Evolutionary conservation across 164 flowering plant genomes (phyloP), one percentile per base, ranked within the genome.

Genomic region (Liriodendron chinense): DNA sequence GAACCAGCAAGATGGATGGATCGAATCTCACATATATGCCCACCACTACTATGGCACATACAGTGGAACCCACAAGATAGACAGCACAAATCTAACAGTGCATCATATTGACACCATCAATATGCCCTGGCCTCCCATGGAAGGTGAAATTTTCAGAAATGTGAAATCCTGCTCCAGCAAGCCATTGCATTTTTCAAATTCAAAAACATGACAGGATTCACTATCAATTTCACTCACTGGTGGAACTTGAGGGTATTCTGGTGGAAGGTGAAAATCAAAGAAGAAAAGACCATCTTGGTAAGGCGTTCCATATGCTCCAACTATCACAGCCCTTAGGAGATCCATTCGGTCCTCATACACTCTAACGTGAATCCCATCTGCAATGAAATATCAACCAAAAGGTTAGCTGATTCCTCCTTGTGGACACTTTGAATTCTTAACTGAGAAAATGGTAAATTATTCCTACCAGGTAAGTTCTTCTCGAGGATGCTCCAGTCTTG

Each of bases 231-330:
- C 21, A 69, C 93, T 84, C 83, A 94, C 99, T 28, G 97, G 98
- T 72, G 99, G 98, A 77, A 89, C 94, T 83, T 86, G 87, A 24
- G 99, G 99, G 80, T 94, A 96, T 64, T 93, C 98, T 34, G 94
- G 91, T 20, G 99, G 98, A 81, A 96, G 98, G 75, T 92, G 92
- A 82, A 96, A 93, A 82, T 96, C 99, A 80, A 96, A 96, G 86
- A 96, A 89, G 84, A 94, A 96, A 69, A 96, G 91, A n/a, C 99
- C 99, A 86, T 96, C 99, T 83, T 96, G 99, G 78, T 96, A 96
- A 63, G 99, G 99, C 59, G 99, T 93, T 70, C 98, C 99, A 83
- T 92, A 93, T 74, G 98, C 94, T 80, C 99, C 99, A 78, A 89
- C 92, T 68, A 96, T 92, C 22, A 87, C 98, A 47, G 97, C 98